phyloP scores from a whole-genome alignment of 1,139 yeast species.

The Blastobotrys malaysiensis region DNA sequence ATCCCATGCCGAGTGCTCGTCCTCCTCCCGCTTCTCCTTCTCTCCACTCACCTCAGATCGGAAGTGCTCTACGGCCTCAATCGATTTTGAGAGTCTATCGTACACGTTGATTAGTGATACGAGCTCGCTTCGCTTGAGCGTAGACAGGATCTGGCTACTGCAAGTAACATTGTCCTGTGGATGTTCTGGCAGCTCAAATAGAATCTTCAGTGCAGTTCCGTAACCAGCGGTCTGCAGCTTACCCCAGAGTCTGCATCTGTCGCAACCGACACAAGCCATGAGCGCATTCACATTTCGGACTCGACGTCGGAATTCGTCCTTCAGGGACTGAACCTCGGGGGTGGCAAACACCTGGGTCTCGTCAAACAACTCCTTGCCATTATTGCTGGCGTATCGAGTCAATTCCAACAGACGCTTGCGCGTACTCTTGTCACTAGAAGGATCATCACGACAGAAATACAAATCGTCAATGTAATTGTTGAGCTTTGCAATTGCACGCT shows the following conservation, averaged over 20 bases:
- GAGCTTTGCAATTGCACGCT: conserved; percentile 72
- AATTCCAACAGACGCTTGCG: conserved; percentile 37
- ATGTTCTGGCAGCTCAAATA: conserved; percentile 66
- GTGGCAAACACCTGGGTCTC: conserved; percentile 46
- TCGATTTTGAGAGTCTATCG: conserved; percentile 82
- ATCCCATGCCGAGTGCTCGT: conserved; percentile 3
- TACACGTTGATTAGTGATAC: conserved; percentile 89
- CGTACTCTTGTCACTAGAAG: conserved; percentile 45
- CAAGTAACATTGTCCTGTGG: conserved; percentile 40
- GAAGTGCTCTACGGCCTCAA: conserved; percentile 69
- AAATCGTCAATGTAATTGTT: conserved; percentile 44
- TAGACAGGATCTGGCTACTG: conserved; percentile 33
- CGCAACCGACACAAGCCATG: conserved; percentile 99
- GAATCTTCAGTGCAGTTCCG: conserved; percentile 87
- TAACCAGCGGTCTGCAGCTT: conserved; percentile 95
- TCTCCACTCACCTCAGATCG: conserved; percentile 42
- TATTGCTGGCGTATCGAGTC: conserved; percentile 34
- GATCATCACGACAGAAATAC: conserved; percentile 45
- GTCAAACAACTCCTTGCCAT: conserved; percentile 39
- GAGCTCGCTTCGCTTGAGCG: conserved; percentile 75
- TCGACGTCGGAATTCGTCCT: conserved; percentile 76
- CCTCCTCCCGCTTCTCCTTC: conserved; percentile 8
- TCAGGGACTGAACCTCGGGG: conserved; percentile 47
- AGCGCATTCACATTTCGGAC: conserved; percentile 86
- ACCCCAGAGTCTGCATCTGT: conserved; percentile 96